A percentile compares a stretch with the other conserved stretches of the same genome.
These are phyloP conservation scores for Ascochyta pisi DNA, from an alignment of 2,329 filamentous ascomycete species.

Conservation along the genomic window DNA sequence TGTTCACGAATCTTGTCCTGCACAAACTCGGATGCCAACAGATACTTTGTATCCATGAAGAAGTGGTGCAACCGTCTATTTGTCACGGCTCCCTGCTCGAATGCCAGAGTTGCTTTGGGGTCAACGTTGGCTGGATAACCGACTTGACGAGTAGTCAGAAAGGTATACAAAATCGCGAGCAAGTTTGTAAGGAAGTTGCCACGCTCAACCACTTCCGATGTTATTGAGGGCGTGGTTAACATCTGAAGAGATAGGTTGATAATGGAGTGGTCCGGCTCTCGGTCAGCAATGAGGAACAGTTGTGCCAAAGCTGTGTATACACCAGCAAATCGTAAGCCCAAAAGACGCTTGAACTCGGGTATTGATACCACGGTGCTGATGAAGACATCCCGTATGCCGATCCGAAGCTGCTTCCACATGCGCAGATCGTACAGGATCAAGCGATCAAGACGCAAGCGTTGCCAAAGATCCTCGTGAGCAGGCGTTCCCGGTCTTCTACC, in stretches of 20 bases:
- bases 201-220: conserved; percentile 89
- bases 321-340: conserved; percentile 91
- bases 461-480: conserved; percentile 84
- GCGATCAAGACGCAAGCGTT: conserved; percentile 90
- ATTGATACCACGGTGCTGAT: conserved; percentile 96
- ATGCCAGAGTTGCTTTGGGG: conserved; percentile 83
- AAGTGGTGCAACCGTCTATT: conserved; percentile 98
- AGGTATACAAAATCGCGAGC: conserved; percentile 96
- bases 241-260: conserved; percentile 97
- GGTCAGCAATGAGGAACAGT: conserved; percentile 91
- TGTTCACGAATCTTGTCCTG: conserved; percentile 84
- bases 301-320: conserved; percentile 94
- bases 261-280: conserved; percentile 97
- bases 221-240: conserved; percentile 95
- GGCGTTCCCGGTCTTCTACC: conserved; percentile 67
- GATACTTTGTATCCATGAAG: conserved; percentile 90
- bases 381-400: conserved; percentile 89
- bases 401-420: conserved; percentile 95
- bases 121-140: conserved; percentile 91
- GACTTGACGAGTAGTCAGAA: conserved; percentile 93
- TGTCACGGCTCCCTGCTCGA: conserved; percentile 92
- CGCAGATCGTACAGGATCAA: conserved; percentile 92
- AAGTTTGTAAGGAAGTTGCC: conserved; percentile 96
- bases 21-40: conserved; percentile 87
- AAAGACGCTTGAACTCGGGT: conserved; percentile 91